Evolutionary conservation across 1,284 basidiomycete genomes (phyloP).

Genomic region (Ceratobasidium sp.): DNA sequence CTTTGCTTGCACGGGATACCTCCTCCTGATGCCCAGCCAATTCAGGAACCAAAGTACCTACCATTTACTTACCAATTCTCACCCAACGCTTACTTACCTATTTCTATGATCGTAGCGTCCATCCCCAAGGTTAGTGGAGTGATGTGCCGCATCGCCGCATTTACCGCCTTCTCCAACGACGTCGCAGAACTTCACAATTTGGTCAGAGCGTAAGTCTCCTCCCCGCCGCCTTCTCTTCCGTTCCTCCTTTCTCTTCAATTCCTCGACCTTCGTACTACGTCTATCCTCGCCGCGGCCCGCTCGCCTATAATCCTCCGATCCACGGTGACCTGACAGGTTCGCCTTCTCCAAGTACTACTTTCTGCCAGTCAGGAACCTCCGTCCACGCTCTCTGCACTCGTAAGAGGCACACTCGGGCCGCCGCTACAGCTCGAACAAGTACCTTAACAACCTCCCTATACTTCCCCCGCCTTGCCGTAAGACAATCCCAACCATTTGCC

Average conservation of each 20-base stretch:
- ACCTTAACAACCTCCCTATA: neutral
- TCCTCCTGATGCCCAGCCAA: conserved; percentile 52
- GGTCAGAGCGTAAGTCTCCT: conserved; percentile 33
- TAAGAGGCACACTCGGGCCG: neutral
- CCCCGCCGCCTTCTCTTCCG: neutral
- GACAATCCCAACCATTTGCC: no score
- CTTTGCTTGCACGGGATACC: conserved; percentile 59
- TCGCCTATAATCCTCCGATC: conserved; percentile 1
- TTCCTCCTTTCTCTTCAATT: neutral
- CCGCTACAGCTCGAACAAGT: no score
- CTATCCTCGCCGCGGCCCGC: conserved; percentile 2
- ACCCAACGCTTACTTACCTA: conserved; percentile 9
- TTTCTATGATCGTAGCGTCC: conserved; percentile 10
- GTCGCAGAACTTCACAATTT: conserved; percentile 67
- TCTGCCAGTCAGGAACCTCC: conserved; percentile 30
- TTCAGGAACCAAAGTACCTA: conserved; percentile 41
- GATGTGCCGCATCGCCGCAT: conserved; percentile 76
- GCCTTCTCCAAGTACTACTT: neutral
- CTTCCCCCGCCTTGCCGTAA: neutral
- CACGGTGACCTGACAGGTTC: conserved; percentile 11
- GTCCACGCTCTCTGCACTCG: conserved; percentile 39
- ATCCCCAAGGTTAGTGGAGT: conserved; percentile 76
- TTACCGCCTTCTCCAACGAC: conserved; percentile 78
- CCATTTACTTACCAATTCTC: neutral
- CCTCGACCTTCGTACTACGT: neutral